Evolutionary conservation across 345 rosid species (phyloP), one percentile per base, ranked within the genome.

Genomic region (Syzygium aqueum): DNA sequence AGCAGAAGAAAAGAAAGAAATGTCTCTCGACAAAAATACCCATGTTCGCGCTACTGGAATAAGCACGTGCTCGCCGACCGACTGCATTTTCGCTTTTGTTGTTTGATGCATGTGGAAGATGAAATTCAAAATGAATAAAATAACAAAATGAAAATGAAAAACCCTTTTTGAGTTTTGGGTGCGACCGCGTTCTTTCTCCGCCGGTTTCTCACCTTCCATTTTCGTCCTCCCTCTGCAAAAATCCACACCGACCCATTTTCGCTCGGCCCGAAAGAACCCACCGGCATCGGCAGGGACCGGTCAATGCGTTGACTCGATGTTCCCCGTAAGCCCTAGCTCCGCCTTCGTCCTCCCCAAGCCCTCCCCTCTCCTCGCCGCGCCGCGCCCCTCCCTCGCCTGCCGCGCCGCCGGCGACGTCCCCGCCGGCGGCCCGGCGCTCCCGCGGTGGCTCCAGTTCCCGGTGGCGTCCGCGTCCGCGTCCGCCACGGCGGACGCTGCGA

Each of bases 391-490:
- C 89, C 91, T 94, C 88, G 59, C 87, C 90, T 95, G 95, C 91
- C 95, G 98, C 92, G 93, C 87, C 77, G 95, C 96, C 85, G 73
- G 95, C 91, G 95, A 92, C 54, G 93, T 93, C 90, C 88, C 93
- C 57, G 87, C 90, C 8, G 92, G 93, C 8, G 92, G 93, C 57
- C 89, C 91, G 88, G 85, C 92, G 84, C 86, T 93, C 85, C 94
- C 93, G 54, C 82, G 94, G 87, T 92, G 93, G 95, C 87, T 90
- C 85, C 92, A 88, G 6, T 89, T 90, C 88, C 90, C 95, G 15
- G 67, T 9, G 5, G 43, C 73, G 37, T n/a, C 85, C 83, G 83
- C 92, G 23, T 43, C 46, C 46, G 92, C 91, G 51, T 46, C 86
- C 84, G 84, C 92, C n/a, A 82, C 92, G 23, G 92, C 91, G 27